Base-by-base conservation (phyloP, 2,329 filamentous ascomycete species). In the Dothideomycetidae sp. region DNA sequence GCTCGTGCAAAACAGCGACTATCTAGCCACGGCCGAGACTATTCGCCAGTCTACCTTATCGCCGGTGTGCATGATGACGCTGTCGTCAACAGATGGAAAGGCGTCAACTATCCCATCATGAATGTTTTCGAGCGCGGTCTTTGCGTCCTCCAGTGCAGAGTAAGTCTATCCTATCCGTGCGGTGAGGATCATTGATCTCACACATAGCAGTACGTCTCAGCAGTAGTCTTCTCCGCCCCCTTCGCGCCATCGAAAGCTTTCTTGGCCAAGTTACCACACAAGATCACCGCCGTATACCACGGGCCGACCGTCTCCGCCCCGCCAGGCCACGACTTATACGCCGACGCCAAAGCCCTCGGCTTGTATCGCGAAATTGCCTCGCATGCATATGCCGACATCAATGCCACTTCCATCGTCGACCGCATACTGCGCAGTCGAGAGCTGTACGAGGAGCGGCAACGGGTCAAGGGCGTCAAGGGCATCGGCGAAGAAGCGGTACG, bases 51-150 rank as follows among this genome's bases (percentile, higher is more conserved):
- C 5, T 96, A 83, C 55, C 71, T 98, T n/a, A 74, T 96, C 30
- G 86, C 84, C 2, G 90, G 90, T 33, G 78, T 98, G 15, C 90
- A 98, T 59, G 82, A 93, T 51, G 90, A 98, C 56, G 75, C 80
- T 46, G 85, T 93, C 42, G 93, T 98, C 59, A 98, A 98, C 60
- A 68, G 79, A 51, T 92, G 85, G 81, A 96, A 96, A 62, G 88
- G 90, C 23, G 71, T 94, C 50, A 98, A 98, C 63, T 98, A 94
- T 55, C 90, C 90, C 16, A 96, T 98, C 62, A 98, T 98, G 90
- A 98, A 96, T 64, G 86, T 93, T 40, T 93, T 88, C 52, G 90
- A 98, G 66, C 79, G 90, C 29, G 86, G 86, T 2, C 74, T 98
- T 14, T 98, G 90, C 56, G 88, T 96, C 18, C 65, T 96, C 44